Base-by-base conservation (phyloP, 176 grass and related monocot genomes). In the Eragrostis nindensis region DNA sequence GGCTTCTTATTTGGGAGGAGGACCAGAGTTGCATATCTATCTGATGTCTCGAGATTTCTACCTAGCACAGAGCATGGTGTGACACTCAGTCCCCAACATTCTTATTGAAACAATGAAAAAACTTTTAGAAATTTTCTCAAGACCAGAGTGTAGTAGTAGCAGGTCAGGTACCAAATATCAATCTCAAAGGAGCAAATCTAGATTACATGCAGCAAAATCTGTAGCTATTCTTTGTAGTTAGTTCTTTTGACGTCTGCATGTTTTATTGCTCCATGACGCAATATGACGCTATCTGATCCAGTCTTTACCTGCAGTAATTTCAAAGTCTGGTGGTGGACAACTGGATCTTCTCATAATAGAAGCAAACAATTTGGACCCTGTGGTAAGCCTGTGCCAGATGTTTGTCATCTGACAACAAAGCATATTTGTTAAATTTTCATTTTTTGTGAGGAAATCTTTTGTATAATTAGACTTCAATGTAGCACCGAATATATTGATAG, bases 11-110 rank as follows among this genome's bases (percentile, higher is more conserved):
- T 98, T 79, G 92, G 95, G 39, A 82, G 44, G 70, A 89, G 83
- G 65, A 76, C 88, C 8, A 92, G 78, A 80, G 66, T 98, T 85
- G 92, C 90, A 50, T 98, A 97, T 90, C 81, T 98, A 73, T 98
- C 92, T 68, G 90, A 98, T 79, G 81, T 94, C 84, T 94, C 95
- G 17, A 91, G 95, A 78, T 86, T 98, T 94, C 90, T 87, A 68
- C 77, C 83, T 81, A 76, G 62, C 62, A 98, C 95, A 27, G 86
- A 94, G 69, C 76, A 94, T 41, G 70, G 90, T 98, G 92, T 14
- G 22, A 41, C n/a, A 48, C 7, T 61, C 26, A 16, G 26, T 25
- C 26, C 41, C 42, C 27, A n/a, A n/a, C n/a, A 63, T 63, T 22
- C 25, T 19, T 73, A 3, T 73, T 63, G 19, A 62, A 24, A 22